These are phyloP conservation scores for Cotoneaster glaucophyllus DNA, from an alignment of 306 rosid species.

Conservation along the genomic window DNA sequence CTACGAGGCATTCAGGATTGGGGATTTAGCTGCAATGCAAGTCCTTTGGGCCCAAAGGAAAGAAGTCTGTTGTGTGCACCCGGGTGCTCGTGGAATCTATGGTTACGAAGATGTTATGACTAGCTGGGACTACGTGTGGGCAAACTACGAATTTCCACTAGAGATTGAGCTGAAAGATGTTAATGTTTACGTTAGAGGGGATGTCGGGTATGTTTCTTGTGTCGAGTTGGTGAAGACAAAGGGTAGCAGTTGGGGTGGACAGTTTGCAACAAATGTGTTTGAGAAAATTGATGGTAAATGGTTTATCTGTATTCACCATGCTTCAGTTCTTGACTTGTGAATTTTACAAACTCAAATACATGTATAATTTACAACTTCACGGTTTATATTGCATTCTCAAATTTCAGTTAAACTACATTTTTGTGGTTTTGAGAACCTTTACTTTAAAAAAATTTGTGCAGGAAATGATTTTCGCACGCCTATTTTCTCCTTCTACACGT, in stretches of 20 bases:
- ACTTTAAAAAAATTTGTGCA: neutral
- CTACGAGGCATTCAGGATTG: slow-evolving; percentile 58
- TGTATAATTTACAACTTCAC: neutral
- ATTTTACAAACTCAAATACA: neutral
- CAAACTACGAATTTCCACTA: slow-evolving; percentile 84
- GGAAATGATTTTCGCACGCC: neutral
- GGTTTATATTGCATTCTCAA: neutral
- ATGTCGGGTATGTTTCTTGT: slow-evolving; percentile 77
- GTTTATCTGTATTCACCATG: slow-evolving; percentile 80
- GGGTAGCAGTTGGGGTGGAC: slow-evolving; percentile 93
- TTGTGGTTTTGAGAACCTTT: neutral
- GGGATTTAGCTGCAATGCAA: slow-evolving; percentile 88
- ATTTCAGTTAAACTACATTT: neutral
- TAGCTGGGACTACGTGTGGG: slow-evolving; percentile 95
- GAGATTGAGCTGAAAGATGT: slow-evolving; percentile 72
- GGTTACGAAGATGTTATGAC: slow-evolving; percentile 78
- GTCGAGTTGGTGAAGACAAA: slow-evolving; percentile 81
- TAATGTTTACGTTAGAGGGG: slow-evolving; percentile 65
- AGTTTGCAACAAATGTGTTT: slow-evolving; percentile 78
- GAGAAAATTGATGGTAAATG: slow-evolving; percentile 70
- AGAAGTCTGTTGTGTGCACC: slow-evolving; percentile 79
- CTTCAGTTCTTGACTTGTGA: slow-evolving; percentile 76
- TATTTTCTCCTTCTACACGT: neutral
- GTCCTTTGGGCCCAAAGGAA: slow-evolving; percentile 64
- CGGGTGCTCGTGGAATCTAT: slow-evolving; percentile 70